These are phyloP conservation scores for Exophiala calicioides DNA, from an alignment of 2,329 filamentous ascomycete species.

Conservation along the genomic window DNA sequence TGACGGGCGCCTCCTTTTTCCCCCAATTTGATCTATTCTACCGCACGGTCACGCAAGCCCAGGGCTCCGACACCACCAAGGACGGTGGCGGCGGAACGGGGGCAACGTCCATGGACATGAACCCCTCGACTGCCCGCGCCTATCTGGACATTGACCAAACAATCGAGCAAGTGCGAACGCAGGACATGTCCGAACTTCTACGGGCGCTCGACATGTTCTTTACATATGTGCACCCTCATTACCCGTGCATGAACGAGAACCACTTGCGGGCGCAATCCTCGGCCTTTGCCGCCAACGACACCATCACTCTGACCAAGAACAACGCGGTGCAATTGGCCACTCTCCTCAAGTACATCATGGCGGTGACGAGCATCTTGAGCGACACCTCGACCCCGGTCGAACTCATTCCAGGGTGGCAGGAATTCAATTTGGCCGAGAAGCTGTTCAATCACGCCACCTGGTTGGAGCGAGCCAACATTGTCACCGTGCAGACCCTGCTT, in stretches of 20 bases:
- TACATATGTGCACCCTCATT: background rate
- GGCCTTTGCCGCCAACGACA: slow-evolving; percentile 3
- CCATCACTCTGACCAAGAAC: background rate
- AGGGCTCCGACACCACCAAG: background rate
- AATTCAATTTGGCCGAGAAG: background rate
- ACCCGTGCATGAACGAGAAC: slow-evolving; percentile 4
- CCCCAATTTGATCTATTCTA: slow-evolving; percentile 1
- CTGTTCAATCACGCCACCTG: background rate
- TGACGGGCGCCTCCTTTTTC: background rate
- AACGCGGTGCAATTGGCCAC: background rate
- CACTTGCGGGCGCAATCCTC: background rate
- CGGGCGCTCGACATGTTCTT: slow-evolving; percentile 1
- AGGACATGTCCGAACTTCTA: background rate
- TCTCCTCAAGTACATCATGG: slow-evolving; percentile 1
- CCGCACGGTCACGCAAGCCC: background rate
- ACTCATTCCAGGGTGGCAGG: background rate
- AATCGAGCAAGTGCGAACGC: background rate
- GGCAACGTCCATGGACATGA: background rate
- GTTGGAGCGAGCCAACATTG: background rate
- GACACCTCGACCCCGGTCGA: background rate
- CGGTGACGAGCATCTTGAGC: background rate
- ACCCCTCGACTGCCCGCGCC: background rate
- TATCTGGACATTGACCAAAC: slow-evolving; percentile 1
- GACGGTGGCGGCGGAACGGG: background rate
- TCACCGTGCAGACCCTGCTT: background rate